Conservation (phyloP, 2,329 filamentous ascomycete species). For the Aspergillus niger region DNA sequence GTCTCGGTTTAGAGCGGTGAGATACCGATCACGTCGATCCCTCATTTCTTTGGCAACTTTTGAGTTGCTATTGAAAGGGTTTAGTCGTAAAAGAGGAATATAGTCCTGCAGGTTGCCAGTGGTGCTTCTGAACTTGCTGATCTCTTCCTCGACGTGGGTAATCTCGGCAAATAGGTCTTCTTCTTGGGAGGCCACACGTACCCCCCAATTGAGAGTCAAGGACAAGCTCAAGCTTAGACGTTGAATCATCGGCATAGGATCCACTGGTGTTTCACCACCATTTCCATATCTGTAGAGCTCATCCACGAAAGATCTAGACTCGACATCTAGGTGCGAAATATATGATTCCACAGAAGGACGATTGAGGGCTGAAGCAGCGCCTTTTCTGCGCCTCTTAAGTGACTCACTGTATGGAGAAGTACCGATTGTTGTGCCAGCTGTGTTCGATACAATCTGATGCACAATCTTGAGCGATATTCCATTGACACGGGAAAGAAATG, state of each 20-base stretch:
- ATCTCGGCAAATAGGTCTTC: constrained; percentile 71
- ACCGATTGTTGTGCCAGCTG: constrained; percentile 67
- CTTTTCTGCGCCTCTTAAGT: constrained; percentile 65
- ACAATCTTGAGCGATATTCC: neutral
- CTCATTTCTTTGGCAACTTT: constrained; percentile 62
- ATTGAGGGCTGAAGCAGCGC: constrained; percentile 66
- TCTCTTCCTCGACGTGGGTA: constrained; percentile 69
- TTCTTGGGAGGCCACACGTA: constrained; percentile 60
- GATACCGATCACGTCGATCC: constrained; percentile 61
- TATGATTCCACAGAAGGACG: constrained; percentile 66
- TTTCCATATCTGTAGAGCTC: constrained; percentile 62
- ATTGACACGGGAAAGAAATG: neutral
- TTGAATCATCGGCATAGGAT: constrained; percentile 70
- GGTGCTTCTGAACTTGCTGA: constrained; percentile 73
- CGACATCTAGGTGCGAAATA: constrained; percentile 62
- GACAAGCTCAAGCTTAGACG: constrained; percentile 64
- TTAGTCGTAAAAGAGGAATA: constrained; percentile 69
- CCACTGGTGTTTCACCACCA: constrained; percentile 56
- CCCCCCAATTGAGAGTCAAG: constrained; percentile 67
- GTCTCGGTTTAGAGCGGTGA: constrained; percentile 59
- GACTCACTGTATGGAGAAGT: constrained; percentile 68
- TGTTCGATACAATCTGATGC: constrained; percentile 61
- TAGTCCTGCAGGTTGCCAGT: constrained; percentile 82
- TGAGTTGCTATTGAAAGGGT: constrained; percentile 63
- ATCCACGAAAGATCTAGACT: constrained; percentile 63